A percentile compares a stretch with the other conserved stretches of the same genome.
Evolutionary conservation across 1,284 basidiomycete genomes (phyloP).

Genomic region (Heterobasidion occidentale): DNA sequence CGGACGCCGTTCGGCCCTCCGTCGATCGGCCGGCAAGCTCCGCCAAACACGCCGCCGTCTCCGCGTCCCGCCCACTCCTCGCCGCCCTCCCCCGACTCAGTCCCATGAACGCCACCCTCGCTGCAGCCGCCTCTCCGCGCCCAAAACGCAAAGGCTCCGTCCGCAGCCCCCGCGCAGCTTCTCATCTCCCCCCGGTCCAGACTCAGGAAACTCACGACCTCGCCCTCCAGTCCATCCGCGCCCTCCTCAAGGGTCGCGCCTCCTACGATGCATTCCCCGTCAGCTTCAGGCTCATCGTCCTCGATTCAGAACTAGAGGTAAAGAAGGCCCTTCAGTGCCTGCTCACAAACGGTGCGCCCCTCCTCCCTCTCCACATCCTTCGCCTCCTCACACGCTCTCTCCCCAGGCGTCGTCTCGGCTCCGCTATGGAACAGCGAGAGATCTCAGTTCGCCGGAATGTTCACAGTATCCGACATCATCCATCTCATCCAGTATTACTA

Average conservation of each 20-base stretch:
- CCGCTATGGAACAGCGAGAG: conserved; percentile 96
- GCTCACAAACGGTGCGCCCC: conserved; percentile 69
- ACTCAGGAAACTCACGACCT: conserved; percentile 61
- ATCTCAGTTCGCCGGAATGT: conserved; percentile 91
- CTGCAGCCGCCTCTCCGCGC: conserved; percentile 29
- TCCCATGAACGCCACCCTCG: conserved; percentile 5
- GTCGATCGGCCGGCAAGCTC: not conserved
- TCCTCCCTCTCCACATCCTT: not conserved
- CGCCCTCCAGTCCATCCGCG: conserved; percentile 73
- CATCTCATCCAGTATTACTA: conserved; percentile 98
- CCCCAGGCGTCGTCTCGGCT: conserved; percentile 89
- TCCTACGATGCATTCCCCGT: conserved; percentile 96
- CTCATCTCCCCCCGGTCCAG: conserved; percentile 50
- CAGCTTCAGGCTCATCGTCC: conserved; percentile 92
- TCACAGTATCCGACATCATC: conserved; percentile 93
- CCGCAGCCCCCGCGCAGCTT: conserved; percentile 43
- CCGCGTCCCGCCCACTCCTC: not conserved
- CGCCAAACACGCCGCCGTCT: not conserved
- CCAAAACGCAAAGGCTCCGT: conserved; percentile 33
- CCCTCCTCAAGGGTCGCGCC: conserved; percentile 78
- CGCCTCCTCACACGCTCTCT: conserved; percentile 1
- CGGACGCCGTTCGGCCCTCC: not conserved
- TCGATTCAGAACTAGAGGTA: conserved; percentile 91
- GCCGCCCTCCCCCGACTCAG: not conserved
- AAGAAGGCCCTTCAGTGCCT: conserved; percentile 90